Percentiles rank a stretch among this genome's conserved stretches.
Evolutionary conservation across 257 asterid species (phyloP).

Genomic region (Solanum pimpinellifolium): DNA sequence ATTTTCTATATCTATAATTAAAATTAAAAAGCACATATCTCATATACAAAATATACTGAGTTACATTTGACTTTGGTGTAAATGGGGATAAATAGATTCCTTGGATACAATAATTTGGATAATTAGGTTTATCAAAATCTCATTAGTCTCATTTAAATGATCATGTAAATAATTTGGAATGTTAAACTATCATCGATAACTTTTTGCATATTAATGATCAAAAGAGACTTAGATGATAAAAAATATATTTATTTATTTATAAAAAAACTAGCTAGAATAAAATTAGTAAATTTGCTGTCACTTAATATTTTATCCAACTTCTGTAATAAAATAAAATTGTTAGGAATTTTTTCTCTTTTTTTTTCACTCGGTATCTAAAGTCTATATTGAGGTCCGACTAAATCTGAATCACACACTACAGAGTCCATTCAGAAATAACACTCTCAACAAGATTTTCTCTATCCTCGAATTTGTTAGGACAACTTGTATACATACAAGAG

Average conservation of each 20-base stretch:
- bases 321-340: too few species aligned
- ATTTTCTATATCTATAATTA: not conserved
- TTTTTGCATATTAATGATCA: too few species aligned
- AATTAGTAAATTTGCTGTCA: too few species aligned
- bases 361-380: too few species aligned
- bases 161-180: not conserved
- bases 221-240: not conserved
- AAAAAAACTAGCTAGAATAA: too few species aligned
- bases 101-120: not conserved
- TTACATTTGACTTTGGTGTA: not conserved
- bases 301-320: too few species aligned
- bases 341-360: too few species aligned
- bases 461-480: not conserved
- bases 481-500: not conserved
- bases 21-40: not conserved
- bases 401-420: too few species aligned
- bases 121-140: not conserved
- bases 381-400: fast-evolving
- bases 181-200: not conserved
- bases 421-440: not conserved
- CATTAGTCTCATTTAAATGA: not conserved
- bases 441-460: not conserved
- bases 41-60: not conserved
- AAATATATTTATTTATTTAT: too few species aligned
- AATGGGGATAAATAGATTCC: not conserved